Percentiles rank a stretch among this genome's conserved stretches.
Conservation (phyloP, 129 eudicot species). For the Lactuca saligna region DNA sequence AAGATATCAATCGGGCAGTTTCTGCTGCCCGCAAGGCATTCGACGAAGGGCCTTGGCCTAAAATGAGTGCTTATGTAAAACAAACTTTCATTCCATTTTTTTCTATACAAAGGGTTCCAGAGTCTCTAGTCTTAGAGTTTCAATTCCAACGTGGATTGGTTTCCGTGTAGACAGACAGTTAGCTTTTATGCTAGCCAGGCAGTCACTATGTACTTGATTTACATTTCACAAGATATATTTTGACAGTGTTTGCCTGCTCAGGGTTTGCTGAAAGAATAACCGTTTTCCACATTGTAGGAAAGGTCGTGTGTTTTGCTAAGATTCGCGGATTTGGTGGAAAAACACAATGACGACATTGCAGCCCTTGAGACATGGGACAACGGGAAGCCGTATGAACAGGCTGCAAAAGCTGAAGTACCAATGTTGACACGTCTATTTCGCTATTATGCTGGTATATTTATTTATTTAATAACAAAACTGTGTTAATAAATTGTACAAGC, state of each 20-base stretch:
- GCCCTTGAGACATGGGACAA: slow-evolving; percentile 63
- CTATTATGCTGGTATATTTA: slow-evolving; percentile 51
- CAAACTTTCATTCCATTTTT: not conserved
- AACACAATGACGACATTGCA: slow-evolving; percentile 57
- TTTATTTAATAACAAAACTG: no score
- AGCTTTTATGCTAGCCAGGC: no score
- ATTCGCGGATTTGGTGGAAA: slow-evolving; percentile 61
- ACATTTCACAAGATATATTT: no score
- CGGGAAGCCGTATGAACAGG: slow-evolving; percentile 57
- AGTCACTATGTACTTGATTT: no score
- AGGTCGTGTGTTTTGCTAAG: slow-evolving; percentile 41
- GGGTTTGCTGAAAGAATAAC: not conserved
- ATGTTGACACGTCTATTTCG: slow-evolving; percentile 51
- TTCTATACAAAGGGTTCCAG: not conserved
- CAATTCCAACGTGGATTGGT: no score
- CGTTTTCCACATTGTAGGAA: slow-evolving; percentile 32
- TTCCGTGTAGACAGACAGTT: no score
- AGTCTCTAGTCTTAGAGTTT: no score
- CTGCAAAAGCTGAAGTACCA: slow-evolving; percentile 44
- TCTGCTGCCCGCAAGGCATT: slow-evolving; percentile 62
- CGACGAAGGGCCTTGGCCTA: slow-evolving; percentile 68
- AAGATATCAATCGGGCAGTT: slow-evolving; percentile 62
- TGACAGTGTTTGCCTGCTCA: no score
- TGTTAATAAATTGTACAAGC: not conserved
- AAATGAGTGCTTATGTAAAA: slow-evolving; percentile 53